Evolutionary conservation across 306 rosid species (phyloP).

Genomic region (Castanea sativa): DNA sequence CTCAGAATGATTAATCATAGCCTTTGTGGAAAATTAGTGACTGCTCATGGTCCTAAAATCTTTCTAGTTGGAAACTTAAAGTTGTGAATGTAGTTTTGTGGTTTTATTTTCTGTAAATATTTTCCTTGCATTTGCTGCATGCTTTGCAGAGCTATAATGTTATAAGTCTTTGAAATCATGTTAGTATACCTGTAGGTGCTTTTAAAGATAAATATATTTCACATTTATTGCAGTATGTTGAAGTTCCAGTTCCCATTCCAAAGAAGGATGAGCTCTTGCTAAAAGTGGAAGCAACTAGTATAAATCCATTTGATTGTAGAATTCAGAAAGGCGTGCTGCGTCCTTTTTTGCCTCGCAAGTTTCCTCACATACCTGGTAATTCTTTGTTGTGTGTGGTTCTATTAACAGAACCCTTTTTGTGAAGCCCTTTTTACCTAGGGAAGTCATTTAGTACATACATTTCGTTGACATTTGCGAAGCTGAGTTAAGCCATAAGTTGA

Average conservation of each 20-base stretch:
- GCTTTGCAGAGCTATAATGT: not conserved
- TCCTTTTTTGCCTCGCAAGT: conserved; percentile 41
- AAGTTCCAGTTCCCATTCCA: conserved; percentile 64
- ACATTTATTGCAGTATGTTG: conserved; percentile 55
- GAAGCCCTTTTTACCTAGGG: no score
- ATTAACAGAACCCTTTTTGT: no score
- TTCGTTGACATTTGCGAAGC: no score
- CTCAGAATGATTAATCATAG: no score
- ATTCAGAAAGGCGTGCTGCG: conserved; percentile 55
- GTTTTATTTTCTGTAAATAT: not conserved
- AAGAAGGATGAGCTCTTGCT: conserved; percentile 48
- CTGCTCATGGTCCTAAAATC: no score
- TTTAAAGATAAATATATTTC: not conserved
- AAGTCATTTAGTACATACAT: no score
- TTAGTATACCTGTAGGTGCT: not conserved
- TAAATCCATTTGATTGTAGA: conserved; percentile 75
- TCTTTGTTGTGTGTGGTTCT: not conserved
- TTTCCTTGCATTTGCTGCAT: not conserved
- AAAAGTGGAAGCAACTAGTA: conserved; percentile 56
- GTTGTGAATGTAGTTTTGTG: no score
- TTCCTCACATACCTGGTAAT: conserved; percentile 67
- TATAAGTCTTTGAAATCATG: not conserved
- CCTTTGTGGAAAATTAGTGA: no score
- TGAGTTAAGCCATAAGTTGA: no score
- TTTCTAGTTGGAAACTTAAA: no score